Conservation (phyloP, 768 basidiomycete species). For the Tulasnella sp. region DNA sequence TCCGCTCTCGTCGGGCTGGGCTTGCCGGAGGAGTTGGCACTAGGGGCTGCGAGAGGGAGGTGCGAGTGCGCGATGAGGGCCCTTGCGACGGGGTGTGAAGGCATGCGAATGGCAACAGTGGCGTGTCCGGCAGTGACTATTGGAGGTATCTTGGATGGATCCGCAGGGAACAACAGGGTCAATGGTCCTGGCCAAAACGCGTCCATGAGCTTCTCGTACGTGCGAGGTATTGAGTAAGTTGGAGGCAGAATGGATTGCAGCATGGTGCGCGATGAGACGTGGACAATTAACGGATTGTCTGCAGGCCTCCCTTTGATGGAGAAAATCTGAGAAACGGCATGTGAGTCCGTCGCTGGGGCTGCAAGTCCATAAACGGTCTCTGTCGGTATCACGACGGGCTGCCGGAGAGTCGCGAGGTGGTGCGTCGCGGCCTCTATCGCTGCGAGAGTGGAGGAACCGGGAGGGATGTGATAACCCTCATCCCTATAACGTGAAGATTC, state of each 20-base stretch:
- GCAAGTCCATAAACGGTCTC: slow-evolving; percentile 99
- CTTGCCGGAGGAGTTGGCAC: slow-evolving; percentile 87
- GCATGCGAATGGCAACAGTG: slow-evolving; percentile 86
- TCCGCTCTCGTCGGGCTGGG: slow-evolving; percentile 85
- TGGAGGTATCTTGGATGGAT: slow-evolving; percentile 47
- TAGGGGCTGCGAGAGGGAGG: slow-evolving; percentile 81
- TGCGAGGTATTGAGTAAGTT: slow-evolving; percentile 42
- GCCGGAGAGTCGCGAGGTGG: slow-evolving; percentile 36
- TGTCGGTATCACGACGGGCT: slow-evolving; percentile 78
- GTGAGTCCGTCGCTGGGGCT: slow-evolving; percentile 54
- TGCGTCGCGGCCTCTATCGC: slow-evolving; percentile 20
- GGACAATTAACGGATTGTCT: slow-evolving; percentile 96
- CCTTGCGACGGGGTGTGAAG: slow-evolving; percentile 83
- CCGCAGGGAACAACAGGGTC: slow-evolving; percentile 78
- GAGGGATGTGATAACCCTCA: slow-evolving; percentile 19
- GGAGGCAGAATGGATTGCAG: slow-evolving; percentile 60
- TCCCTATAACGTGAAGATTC: background rate
- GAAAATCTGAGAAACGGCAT: slow-evolving; percentile 54
- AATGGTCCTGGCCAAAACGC: slow-evolving; percentile 93
- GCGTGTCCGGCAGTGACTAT: slow-evolving; percentile 68
- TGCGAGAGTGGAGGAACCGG: slow-evolving; percentile 36
- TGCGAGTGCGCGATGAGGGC: slow-evolving; percentile 68
- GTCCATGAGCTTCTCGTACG: slow-evolving; percentile 64
- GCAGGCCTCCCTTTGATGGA: slow-evolving; percentile 79
- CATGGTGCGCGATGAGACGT: slow-evolving; percentile 80